Percentiles rank a stretch among this genome's conserved stretches.
Conservation (phyloP, 2,329 filamentous ascomycete species). For the Fusarium xylarioides region DNA sequence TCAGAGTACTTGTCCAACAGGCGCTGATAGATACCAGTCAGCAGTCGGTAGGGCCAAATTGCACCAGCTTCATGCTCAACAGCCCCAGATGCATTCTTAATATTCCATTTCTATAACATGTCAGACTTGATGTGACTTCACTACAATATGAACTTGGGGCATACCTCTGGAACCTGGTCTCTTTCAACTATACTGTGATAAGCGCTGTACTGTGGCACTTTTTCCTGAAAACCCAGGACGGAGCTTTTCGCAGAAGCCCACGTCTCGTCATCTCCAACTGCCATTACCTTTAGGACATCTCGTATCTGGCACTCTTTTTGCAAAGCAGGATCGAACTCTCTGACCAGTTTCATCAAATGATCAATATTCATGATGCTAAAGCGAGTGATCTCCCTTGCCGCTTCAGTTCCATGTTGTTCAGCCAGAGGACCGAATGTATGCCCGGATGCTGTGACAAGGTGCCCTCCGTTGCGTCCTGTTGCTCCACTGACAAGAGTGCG, state of each 20-base stretch:
- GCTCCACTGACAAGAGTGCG: slow-evolving; percentile 43
- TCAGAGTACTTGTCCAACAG: slow-evolving; percentile 46
- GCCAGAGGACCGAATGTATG: slow-evolving; percentile 43
- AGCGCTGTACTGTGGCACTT: not conserved
- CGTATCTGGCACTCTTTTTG: slow-evolving; percentile 4
- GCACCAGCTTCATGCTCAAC: slow-evolving; percentile 55
- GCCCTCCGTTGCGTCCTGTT: slow-evolving; percentile 46
- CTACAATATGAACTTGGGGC: too few species aligned
- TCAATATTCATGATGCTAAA: slow-evolving; percentile 7
- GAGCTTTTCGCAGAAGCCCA: not conserved
- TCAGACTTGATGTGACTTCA: not conserved
- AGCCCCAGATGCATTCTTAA: slow-evolving; percentile 45
- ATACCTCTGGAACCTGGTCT: not conserved
- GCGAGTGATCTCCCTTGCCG: slow-evolving; percentile 26
- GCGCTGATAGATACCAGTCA: slow-evolving; percentile 52
- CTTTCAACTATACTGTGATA: not conserved
- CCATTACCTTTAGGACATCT: slow-evolving; percentile 5
- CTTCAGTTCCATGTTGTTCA: not conserved
- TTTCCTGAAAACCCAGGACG: not conserved
- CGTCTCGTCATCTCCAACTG: not conserved
- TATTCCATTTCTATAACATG: slow-evolving; percentile 33
- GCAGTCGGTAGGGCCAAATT: slow-evolving; percentile 59
- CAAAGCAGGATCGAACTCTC: not conserved
- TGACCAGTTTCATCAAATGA: not conserved
- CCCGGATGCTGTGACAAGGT: slow-evolving; percentile 30